Conservation (phyloP, 2,329 filamentous ascomycete genomes). For the Chaetomium globosum region DNA sequence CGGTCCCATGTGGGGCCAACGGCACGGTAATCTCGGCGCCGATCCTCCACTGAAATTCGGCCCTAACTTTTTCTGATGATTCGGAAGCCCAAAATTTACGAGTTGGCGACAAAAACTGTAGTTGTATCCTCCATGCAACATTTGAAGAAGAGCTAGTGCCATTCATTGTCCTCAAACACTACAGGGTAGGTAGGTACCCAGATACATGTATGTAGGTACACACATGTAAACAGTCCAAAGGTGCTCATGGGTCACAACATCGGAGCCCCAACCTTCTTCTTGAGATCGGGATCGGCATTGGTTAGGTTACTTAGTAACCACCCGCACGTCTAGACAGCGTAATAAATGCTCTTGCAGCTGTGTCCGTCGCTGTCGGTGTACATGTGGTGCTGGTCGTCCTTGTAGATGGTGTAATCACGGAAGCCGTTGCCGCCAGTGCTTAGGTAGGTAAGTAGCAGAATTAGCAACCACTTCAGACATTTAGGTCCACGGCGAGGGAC, state of each 20-base stretch:
- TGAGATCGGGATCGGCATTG: too few relatives aligned
- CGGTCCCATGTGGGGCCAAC: conserved; percentile 3
- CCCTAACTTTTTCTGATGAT: neutral
- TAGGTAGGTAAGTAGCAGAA: neutral
- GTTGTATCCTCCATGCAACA: too few relatives aligned
- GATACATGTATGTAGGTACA: too few relatives aligned
- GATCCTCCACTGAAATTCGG: neutral
- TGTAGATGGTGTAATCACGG: neutral
- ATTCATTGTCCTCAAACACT: too few relatives aligned
- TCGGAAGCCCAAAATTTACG: neutral
- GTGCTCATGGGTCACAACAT: too few relatives aligned
- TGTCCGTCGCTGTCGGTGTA: neutral
- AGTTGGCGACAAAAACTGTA: too few relatives aligned
- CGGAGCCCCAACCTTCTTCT: neutral
- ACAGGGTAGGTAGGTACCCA: too few relatives aligned
- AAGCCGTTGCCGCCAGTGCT: neutral
- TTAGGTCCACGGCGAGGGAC: neutral
- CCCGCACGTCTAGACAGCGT: neutral
- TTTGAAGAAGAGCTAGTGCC: too few relatives aligned
- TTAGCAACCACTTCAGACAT: neutral
- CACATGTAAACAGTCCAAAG: too few relatives aligned
- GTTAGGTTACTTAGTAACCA: too few relatives aligned
- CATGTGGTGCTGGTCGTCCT: neutral
- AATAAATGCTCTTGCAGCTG: neutral
- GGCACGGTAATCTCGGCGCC: neutral